Conservation (phyloP, 345 rosid genomes). For the Ricinus communis region DNA sequence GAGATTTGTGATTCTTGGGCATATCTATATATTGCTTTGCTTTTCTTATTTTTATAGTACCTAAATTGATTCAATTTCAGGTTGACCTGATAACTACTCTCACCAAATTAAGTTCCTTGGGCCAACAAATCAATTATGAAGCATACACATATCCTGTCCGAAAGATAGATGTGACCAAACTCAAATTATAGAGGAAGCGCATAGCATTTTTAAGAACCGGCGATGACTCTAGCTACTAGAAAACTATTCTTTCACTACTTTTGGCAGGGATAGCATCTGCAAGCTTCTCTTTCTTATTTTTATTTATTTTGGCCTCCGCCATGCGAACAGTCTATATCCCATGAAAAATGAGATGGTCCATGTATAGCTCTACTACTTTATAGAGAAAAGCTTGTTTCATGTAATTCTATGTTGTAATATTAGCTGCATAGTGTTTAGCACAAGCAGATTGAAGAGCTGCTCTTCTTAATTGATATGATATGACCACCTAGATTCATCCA, state of each 20-base stretch:
- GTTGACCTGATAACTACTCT: constrained; percentile 88
- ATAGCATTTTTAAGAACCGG: neutral
- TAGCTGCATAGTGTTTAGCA: too few relatives aligned
- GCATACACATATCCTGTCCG: constrained; percentile 70
- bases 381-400: neutral
- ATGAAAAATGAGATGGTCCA: neutral
- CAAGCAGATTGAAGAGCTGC: too few relatives aligned
- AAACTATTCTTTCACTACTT: neutral
- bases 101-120: constrained; percentile 75
- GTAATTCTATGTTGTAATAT: neutral
- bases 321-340: neutral
- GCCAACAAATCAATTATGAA: constrained; percentile 86
- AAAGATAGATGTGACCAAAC: constrained; percentile 71
- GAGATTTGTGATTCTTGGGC: neutral
- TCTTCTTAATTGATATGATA: too few relatives aligned
- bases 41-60: neutral
- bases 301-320: neutral
- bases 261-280: neutral
- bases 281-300: neutral
- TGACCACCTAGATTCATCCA: too few relatives aligned
- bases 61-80: constrained; percentile 36
- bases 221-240: neutral
- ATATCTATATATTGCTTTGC: neutral
- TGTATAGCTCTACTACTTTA: neutral
- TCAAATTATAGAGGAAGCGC: constrained; percentile 45